Conservation (phyloP, 495 filamentous ascomycete genomes). For the Penicillium pulvis region DNA sequence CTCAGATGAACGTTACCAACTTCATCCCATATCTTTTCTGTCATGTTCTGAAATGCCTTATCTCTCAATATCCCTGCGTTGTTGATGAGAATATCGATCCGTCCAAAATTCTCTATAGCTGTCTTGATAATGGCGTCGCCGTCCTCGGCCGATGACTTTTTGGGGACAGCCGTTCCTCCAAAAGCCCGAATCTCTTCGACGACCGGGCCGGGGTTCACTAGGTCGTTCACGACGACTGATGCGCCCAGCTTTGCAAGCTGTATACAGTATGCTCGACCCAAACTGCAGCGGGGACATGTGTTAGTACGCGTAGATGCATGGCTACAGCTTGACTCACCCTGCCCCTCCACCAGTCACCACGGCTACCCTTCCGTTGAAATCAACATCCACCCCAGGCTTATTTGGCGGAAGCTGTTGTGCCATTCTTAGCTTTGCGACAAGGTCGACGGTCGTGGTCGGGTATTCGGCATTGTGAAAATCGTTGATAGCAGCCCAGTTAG, state of each 20-base stretch:
- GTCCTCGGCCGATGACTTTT: slow-evolving; percentile 92
- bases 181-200: slow-evolving; percentile 89
- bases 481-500: slow-evolving; percentile 83
- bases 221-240: slow-evolving; percentile 90
- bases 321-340: background rate
- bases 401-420: slow-evolving; percentile 77
- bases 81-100: slow-evolving; percentile 93
- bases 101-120: slow-evolving; percentile 90
- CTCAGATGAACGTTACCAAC: slow-evolving; percentile 91
- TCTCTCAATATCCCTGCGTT: slow-evolving; percentile 97
- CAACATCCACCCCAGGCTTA: slow-evolving; percentile 71
- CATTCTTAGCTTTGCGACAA: slow-evolving; percentile 82
- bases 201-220: slow-evolving; percentile 85
- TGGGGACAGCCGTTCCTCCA: slow-evolving; percentile 88
- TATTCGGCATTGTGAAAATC: slow-evolving; percentile 87
- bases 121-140: slow-evolving; percentile 89
- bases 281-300: slow-evolving; percentile 38
- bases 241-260: slow-evolving; percentile 90
- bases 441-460: slow-evolving; percentile 85
- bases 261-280: slow-evolving; percentile 90
- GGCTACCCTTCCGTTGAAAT: slow-evolving; percentile 89
- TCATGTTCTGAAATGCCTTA: slow-evolving; percentile 98
- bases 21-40: slow-evolving; percentile 88
- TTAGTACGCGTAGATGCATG: too few relatives aligned
- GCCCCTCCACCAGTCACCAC: slow-evolving; percentile 89